phyloP scores from a whole-genome alignment of 345 rosid genomes.

The Syzygium grande region DNA sequence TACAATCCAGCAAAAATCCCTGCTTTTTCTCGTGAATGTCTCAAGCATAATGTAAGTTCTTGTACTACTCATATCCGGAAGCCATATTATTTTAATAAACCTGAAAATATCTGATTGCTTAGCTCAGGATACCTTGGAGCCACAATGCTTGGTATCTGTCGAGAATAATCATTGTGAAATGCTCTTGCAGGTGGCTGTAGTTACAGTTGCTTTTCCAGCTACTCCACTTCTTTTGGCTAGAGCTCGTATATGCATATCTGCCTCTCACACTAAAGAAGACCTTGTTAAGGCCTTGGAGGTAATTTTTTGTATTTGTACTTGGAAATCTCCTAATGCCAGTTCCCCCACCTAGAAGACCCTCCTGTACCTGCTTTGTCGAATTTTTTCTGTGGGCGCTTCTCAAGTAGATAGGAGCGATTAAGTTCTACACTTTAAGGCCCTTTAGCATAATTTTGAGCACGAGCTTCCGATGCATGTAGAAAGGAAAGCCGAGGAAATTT shows the following conservation, averaged over 20 bases:
- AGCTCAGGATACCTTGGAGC: background rate
- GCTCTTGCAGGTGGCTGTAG: conserved; percentile 45
- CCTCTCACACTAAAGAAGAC: conserved; percentile 69
- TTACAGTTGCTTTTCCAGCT: conserved; percentile 59
- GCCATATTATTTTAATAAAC: background rate
- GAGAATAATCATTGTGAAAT: background rate
- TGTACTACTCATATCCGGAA: background rate
- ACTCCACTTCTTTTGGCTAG: conserved; percentile 73
- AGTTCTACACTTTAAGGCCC: background rate
- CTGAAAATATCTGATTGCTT: background rate
- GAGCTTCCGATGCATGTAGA: background rate
- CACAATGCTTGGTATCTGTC: background rate
- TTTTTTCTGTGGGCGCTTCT: background rate
- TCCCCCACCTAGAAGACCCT: background rate
- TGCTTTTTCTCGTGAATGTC: conserved; percentile 91
- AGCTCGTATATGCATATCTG: conserved; percentile 80
- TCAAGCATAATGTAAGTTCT: conserved; percentile 51
- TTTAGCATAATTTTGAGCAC: background rate
- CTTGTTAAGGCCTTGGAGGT: conserved; percentile 68
- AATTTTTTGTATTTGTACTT: background rate
- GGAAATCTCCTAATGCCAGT: background rate
- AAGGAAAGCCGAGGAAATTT: background rate
- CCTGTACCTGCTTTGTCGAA: background rate
- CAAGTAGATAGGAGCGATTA: background rate
- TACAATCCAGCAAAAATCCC: conserved; percentile 96